Evolutionary conservation across 108 stramenopile species (phyloP).

Genomic region (Nannochloropsis granulata): DNA sequence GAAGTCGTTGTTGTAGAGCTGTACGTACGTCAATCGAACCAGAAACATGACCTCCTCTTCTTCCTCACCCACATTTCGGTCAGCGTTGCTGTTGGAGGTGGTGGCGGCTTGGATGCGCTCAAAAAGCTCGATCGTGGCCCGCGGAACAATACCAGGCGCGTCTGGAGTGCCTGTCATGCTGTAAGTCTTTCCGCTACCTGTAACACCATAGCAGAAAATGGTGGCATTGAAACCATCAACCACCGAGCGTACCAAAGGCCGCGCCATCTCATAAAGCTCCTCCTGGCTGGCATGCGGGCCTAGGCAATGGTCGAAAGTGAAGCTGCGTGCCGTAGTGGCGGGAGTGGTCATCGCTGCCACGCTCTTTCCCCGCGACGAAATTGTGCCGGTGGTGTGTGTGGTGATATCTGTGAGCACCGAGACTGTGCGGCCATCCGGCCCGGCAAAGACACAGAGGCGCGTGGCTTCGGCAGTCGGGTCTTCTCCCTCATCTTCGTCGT

Average conservation of each 20-base stretch:
- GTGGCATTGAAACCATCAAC: conserved; percentile 82
- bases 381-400: no score
- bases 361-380: no score
- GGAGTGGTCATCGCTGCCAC: no score
- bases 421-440: no score
- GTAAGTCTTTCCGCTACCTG: conserved; percentile 37
- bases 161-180: conserved; percentile 34
- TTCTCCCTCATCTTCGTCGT: no score
- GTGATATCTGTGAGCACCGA: no score
- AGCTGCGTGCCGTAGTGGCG: not conserved
- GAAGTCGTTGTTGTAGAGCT: conserved; percentile 45
- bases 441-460: no score
- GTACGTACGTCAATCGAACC: conserved; percentile 39
- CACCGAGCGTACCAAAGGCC: conserved; percentile 33
- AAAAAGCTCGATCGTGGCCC: conserved; percentile 29
- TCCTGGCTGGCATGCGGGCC: conserved; percentile 20
- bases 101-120: not conserved
- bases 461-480: no score
- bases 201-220: conserved; percentile 81
- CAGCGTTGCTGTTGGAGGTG: not conserved
- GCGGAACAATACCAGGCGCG: conserved; percentile 33
- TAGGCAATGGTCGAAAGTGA: conserved; percentile 23
- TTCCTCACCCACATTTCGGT: not conserved
- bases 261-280: conserved; percentile 33
- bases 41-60: conserved; percentile 34